phyloP scores from a whole-genome alignment of 1,139 yeast genomes.

The Suhomyces kunorum region DNA sequence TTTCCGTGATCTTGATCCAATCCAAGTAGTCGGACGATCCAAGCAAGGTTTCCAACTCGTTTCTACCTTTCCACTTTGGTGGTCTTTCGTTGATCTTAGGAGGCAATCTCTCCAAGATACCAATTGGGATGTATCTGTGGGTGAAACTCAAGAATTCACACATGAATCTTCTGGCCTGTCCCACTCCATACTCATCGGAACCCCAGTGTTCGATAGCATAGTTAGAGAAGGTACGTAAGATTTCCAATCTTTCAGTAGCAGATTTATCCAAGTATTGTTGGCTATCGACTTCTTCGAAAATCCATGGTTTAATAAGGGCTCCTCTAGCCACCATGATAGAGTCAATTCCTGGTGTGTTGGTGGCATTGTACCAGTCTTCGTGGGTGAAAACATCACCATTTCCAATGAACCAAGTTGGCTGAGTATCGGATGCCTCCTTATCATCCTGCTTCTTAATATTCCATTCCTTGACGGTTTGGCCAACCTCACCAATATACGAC shows the following conservation, averaged over 20 bases:
- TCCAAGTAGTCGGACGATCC: conserved; percentile 85
- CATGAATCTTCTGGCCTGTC: conserved; percentile 82
- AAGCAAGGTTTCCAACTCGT: conserved; percentile 85
- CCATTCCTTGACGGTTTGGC: conserved; percentile 62
- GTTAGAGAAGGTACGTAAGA: conserved; percentile 65
- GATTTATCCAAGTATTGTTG: conserved; percentile 88
- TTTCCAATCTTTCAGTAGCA: conserved; percentile 83
- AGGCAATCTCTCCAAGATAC: conserved; percentile 85
- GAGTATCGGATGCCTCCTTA: conserved; percentile 52
- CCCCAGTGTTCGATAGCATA: conserved; percentile 98
- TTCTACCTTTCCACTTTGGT: conserved; percentile 91
- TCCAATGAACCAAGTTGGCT: conserved; percentile 68
- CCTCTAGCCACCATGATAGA: conserved; percentile 98
- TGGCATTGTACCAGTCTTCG: conserved; percentile 87
- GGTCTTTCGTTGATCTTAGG: conserved; percentile 92
- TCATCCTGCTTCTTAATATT: conserved; percentile 56
- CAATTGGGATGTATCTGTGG: conserved; percentile 92
- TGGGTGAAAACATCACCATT: conserved; percentile 89
- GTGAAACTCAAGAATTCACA: conserved; percentile 95
- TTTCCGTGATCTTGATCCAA: conserved; percentile 96
- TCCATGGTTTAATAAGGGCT: conserved; percentile 98
- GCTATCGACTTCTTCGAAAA: conserved; percentile 90
- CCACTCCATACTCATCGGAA: conserved; percentile 90
- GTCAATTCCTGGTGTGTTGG: conserved; percentile 72
- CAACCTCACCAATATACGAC: conserved; percentile 81